These are phyloP conservation scores for Sphaerulina populicola DNA, from an alignment of 2,329 filamentous ascomycete genomes.

Conservation along the genomic window DNA sequence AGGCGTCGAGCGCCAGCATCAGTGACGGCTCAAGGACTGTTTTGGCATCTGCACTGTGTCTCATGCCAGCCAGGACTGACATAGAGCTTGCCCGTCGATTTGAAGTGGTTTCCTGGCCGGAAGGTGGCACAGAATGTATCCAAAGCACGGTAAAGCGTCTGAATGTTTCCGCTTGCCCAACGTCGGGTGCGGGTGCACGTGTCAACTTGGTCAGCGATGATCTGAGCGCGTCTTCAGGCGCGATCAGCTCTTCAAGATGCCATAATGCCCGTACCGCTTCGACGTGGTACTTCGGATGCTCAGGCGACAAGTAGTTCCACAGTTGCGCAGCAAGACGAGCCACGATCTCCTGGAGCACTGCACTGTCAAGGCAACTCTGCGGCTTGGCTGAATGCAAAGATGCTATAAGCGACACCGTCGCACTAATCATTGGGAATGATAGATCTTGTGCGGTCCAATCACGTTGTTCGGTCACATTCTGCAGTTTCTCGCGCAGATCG, in stretches of 20 bases:
- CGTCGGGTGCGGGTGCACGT: conserved; percentile 3
- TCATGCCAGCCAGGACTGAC: conserved; percentile 21
- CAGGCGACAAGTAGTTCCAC: conserved; percentile 74
- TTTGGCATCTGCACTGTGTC: conserved; percentile 15
- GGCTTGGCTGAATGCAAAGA: conserved; percentile 5
- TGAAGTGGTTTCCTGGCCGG: conserved; percentile 4
- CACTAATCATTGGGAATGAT: conserved; percentile 20
- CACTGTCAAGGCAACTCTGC: conserved; percentile 10
- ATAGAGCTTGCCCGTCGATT: conserved; percentile 26
- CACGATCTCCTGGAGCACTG: conserved; percentile 56
- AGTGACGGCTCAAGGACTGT: conserved; percentile 72
- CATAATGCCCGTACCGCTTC: conserved; percentile 81
- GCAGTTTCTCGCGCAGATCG: background rate
- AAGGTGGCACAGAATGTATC: conserved; percentile 57
- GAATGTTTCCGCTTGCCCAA: conserved; percentile 47
- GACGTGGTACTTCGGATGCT: conserved; percentile 84
- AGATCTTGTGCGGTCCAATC: background rate
- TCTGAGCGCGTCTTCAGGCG: conserved; percentile 15
- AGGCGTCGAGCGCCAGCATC: conserved; percentile 69
- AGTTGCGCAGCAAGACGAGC: conserved; percentile 60
- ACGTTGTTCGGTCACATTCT: background rate
- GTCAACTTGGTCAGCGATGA: conserved; percentile 18
- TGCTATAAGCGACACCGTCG: conserved; percentile 19
- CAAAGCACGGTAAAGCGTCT: conserved; percentile 68
- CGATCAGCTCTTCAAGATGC: conserved; percentile 57